Base-by-base conservation (phyloP, 345 rosid species). In the Gossypium raimondii region DNA sequence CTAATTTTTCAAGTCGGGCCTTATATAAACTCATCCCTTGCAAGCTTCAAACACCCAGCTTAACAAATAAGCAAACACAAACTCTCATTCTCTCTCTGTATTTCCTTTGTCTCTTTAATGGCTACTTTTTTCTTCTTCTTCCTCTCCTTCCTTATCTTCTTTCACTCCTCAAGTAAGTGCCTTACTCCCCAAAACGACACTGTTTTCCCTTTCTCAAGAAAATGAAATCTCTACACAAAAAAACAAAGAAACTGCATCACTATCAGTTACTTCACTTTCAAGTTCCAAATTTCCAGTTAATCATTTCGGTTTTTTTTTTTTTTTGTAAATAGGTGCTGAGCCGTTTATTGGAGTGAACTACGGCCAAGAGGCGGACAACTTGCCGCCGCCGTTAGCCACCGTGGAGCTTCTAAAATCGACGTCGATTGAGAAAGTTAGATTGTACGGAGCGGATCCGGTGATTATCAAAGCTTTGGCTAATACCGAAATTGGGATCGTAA, bases 311-410 rank as follows among this genome's bases (percentile, higher is more conserved):
- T 3, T 16, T 2, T 57, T 34, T 50, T 11, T 18, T 13, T 50
- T 25, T 11, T 14, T 27, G 11, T 43, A 16, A 11, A 45, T 85
- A 94, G 98, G 81, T 38, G 82, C 93, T 51, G 86, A 92, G 76
- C 75, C 97, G 2, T 94, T 90, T 82, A 82, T 94, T 48, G 97
- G 97, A 24, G 90, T 90, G 41, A 94, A 92, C 84, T 94, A 92
- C 73, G 98, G 98, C 14, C 91, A 88, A 78, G 88, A 90, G 41
- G 97, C 98, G 16, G 88, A 94, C 82, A 94, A 94, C 76, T 89
- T 94, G 22, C 98, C 98, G 65, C 89, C 93, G n/a, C 94, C 98
- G 7, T 75, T 82, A 0, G 87, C 90, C 60, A 94, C 98, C 17
- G 93, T 89, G 18, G 89, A 86, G 91, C 94, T 94, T 60, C 90